Evolutionary conservation across 495 filamentous ascomycete species (phyloP), one percentile per base, ranked within the genome.

Genomic region (Neurospora pannonica): DNA sequence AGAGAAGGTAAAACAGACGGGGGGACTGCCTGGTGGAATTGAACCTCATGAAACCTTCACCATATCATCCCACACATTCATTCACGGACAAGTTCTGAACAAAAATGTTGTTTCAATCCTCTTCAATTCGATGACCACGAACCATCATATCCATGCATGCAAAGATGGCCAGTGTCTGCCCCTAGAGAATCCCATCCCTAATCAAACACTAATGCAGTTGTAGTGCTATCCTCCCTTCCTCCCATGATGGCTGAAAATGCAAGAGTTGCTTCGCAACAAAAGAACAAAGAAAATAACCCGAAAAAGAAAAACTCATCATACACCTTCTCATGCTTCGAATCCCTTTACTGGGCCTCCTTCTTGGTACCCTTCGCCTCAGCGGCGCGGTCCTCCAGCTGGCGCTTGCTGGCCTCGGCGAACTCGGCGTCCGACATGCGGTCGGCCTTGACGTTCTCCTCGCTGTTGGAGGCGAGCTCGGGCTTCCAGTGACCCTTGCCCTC

Each of bases 401-500:
- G 69, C 69, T 79, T 75, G n/a, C 86, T 76, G 62, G 81, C 81
- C 31, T 78, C 76, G 74, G 73, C 71, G 13, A 73, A 42, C 43
- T 76, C 77, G 48, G 67, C 71, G 69, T 72, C 72, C 10, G 62
- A 17, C 31, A 37, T 24, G 1, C 84, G 82, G 76, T 88, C 86
- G 11, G 85, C 86, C 83, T 85, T 85, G 75, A 97, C 90, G 78
- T 89, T 90, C 75, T 91, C 90, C 86, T 97, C 94, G 78, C 91
- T 93, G 79, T 93, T 88, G 74, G 89, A 92, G 6, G 93, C 92
- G 72, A 97, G 82, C 79, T 93, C 91, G 24, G 90, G 84, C 82
- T 92, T 92, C 94, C 94, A 97, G 76, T 94, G 87, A 15, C 85
- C 92, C 82, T 91, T 90, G 28, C 94, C 94, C 15, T 89, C 84